Evolutionary conservation across 2,329 filamentous ascomycete genomes (phyloP).

Genomic region (Apiospora saccharicola): DNA sequence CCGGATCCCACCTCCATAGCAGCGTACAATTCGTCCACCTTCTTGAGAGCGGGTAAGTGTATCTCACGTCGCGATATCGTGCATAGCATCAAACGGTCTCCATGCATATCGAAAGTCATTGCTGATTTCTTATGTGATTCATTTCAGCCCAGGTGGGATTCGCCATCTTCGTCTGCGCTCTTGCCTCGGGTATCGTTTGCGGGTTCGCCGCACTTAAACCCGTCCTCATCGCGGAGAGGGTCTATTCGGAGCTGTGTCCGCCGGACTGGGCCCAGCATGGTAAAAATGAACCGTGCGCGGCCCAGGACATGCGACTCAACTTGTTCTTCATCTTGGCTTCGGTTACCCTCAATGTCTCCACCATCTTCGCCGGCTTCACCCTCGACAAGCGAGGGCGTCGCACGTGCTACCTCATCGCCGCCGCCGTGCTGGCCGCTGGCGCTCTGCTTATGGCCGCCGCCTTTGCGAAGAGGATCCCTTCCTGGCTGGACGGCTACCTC

Average conservation of each 20-base stretch:
- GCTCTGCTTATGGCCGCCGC: conserved; percentile 67
- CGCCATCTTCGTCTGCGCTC: conserved; percentile 70
- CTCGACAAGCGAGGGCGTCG: conserved; percentile 72
- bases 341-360: conserved; percentile 71
- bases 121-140: not conserved
- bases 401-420: conserved; percentile 67
- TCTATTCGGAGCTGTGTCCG: conserved; percentile 63
- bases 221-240: conserved; percentile 63
- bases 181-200: conserved; percentile 70
- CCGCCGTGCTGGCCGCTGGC: conserved; percentile 64
- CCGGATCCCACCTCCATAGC: conserved; percentile 13
- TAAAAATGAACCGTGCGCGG: conserved; percentile 54
- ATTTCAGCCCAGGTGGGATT: conserved; percentile 64
- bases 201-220: conserved; percentile 72
- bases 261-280: conserved; percentile 49
- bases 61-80: not conserved
- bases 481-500: conserved; percentile 64
- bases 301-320: conserved; percentile 62
- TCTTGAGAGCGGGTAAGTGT: not conserved
- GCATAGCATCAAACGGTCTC: not conserved
- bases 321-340: conserved; percentile 76
- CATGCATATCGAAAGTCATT: not conserved
- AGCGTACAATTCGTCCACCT: not conserved
- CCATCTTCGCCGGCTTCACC: conserved; percentile 71
- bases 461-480: conserved; percentile 49